Conservation (phyloP, 1,284 basidiomycete species). For the Trametes pubescens region DNA sequence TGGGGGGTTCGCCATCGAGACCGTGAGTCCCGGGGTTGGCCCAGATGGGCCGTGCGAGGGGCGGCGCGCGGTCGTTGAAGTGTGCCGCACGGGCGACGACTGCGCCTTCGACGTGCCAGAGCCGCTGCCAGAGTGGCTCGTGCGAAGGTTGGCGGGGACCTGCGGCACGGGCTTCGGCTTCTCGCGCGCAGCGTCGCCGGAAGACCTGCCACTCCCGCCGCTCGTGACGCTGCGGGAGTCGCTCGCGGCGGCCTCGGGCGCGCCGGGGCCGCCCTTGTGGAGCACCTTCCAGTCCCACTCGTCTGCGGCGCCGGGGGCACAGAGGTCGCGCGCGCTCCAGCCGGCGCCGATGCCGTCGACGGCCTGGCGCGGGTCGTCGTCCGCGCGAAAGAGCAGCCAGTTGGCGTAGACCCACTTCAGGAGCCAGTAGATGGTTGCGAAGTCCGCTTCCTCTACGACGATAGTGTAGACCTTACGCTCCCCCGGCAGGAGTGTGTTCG, state of each 20-base stretch:
- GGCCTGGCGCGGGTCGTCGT: slow-evolving; percentile 69
- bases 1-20: slow-evolving; percentile 28
- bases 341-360: slow-evolving; percentile 68
- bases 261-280: slow-evolving; percentile 48
- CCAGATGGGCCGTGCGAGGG: slow-evolving; percentile 34
- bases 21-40: slow-evolving; percentile 26
- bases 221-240: slow-evolving; percentile 61
- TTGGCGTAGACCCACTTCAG: slow-evolving; percentile 85
- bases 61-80: slow-evolving; percentile 38
- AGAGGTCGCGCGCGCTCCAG: slow-evolving; percentile 69
- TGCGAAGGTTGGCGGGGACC: slow-evolving; percentile 5
- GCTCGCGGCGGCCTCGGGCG: slow-evolving; percentile 45
- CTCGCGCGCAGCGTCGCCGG: slow-evolving; percentile 31
- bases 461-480: slow-evolving; percentile 71
- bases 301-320: slow-evolving; percentile 49
- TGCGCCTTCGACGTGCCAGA: slow-evolving; percentile 26
- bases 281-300: slow-evolving; percentile 80
- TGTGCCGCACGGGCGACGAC: slow-evolving; percentile 31
- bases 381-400: slow-evolving; percentile 70
- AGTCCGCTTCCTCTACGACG: slow-evolving; percentile 84
- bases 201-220: slow-evolving; percentile 53
- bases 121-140: slow-evolving; percentile 10
- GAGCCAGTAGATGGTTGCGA: slow-evolving; percentile 85
- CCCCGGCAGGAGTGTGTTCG: slow-evolving; percentile 45
- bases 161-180: slow-evolving; percentile 32